phyloP scores from a whole-genome alignment of 2,329 filamentous ascomycete species.

The Tolypocladium inflatum region DNA sequence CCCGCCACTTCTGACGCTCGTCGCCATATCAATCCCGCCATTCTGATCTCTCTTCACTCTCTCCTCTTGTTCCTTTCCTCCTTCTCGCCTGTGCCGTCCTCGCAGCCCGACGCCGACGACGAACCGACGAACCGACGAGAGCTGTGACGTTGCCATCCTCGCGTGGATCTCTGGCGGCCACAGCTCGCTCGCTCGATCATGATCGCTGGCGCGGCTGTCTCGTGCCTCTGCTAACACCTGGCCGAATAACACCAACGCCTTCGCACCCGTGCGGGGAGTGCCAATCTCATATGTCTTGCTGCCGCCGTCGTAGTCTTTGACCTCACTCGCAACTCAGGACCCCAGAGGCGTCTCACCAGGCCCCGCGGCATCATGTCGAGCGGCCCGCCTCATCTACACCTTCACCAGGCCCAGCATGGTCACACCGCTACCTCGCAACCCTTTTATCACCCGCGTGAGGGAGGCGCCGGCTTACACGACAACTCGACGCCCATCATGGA shows the following conservation, averaged over 20 bases:
- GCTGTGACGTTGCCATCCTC: background rate
- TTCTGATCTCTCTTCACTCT: background rate
- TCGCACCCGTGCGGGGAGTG: background rate
- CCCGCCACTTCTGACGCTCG: background rate
- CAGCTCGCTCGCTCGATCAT: background rate
- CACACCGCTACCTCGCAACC: slow-evolving; percentile 12
- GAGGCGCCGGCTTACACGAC: slow-evolving; percentile 12
- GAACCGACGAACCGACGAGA: background rate
- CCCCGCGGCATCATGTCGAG: slow-evolving; percentile 15
- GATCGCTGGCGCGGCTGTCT: background rate
- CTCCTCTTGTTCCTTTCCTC: background rate
- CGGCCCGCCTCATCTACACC: slow-evolving; percentile 16
- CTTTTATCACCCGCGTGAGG: slow-evolving; percentile 11
- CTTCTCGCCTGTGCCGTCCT: background rate
- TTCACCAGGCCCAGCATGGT: slow-evolving; percentile 19
- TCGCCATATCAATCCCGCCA: background rate
- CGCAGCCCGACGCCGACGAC: background rate
- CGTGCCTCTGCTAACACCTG: background rate
- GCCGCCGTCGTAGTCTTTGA: background rate
- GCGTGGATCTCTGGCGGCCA: background rate
- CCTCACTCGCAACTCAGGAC: background rate
- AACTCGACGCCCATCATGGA: slow-evolving; percentile 27
- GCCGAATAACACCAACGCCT: background rate
- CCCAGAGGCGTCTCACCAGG: background rate
- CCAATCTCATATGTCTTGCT: background rate